Conservation (phyloP, 2,329 filamentous ascomycete species). For the Berkeleyomyces basicola region DNA sequence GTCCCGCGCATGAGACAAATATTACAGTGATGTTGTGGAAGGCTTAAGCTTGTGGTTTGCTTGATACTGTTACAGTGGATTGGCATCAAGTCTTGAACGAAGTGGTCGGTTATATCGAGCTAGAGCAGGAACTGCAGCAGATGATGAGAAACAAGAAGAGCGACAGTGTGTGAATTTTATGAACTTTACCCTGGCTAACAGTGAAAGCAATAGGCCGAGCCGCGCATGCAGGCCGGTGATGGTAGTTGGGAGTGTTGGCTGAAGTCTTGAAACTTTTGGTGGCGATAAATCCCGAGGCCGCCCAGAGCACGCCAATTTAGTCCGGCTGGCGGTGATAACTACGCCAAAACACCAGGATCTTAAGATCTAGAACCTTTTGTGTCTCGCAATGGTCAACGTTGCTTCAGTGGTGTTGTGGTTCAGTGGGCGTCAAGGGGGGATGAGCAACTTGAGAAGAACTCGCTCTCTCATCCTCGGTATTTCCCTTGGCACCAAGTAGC, state of each 20-base stretch:
- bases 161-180: too few species aligned
- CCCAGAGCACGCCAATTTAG: not conserved
- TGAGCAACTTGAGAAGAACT: not conserved
- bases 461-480: not conserved
- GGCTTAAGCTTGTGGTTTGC: not conserved
- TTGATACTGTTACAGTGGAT: not conserved
- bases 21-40: not conserved
- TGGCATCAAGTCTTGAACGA: not conserved
- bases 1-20: not conserved
- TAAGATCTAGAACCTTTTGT: not conserved
- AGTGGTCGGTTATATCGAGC: not conserved
- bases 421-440: not conserved
- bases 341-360: not conserved
- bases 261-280: not conserved
- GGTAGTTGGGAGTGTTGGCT: not conserved
- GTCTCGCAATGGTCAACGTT: not conserved
- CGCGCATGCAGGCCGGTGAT: not conserved
- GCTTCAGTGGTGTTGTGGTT: not conserved
- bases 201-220: too few species aligned
- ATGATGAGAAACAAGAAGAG: too few species aligned
- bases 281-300: constrained; percentile 2
- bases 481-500: not conserved
- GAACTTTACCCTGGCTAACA: too few species aligned
- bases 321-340: not conserved
- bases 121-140: too few species aligned